phyloP scores from a whole-genome alignment of 495 filamentous ascomycete species.

The Podospora pseudoanserina region DNA sequence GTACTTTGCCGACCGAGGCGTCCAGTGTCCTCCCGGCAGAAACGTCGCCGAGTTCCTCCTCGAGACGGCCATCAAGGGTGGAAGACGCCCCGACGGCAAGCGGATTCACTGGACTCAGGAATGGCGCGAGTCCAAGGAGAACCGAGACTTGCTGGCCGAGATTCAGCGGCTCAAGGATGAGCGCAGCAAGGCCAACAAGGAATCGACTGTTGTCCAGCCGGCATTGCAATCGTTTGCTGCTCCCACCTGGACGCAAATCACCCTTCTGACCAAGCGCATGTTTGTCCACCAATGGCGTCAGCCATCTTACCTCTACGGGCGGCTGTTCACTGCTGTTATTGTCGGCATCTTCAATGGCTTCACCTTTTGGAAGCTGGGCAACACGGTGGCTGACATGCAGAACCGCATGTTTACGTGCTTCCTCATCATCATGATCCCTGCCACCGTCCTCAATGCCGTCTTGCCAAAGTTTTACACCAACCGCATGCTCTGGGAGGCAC shows the following conservation, averaged over 20 bases:
- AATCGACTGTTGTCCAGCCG: background rate
- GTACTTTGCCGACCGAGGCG: constrained; percentile 60
- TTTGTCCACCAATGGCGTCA: constrained; percentile 79
- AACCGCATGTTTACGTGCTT: constrained; percentile 77
- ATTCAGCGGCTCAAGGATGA: constrained; percentile 60
- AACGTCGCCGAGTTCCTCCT: constrained; percentile 87
- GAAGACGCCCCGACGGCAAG: constrained; percentile 61
- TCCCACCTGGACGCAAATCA: constrained; percentile 40
- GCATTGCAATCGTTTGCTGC: constrained; percentile 35
- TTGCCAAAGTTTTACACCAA: constrained; percentile 81
- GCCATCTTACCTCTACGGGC: constrained; percentile 70
- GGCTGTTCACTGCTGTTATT: constrained; percentile 50
- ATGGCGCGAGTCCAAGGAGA: constrained; percentile 72
- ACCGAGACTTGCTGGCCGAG: constrained; percentile 59
- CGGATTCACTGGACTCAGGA: constrained; percentile 75
- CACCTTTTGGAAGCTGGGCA: constrained; percentile 74
- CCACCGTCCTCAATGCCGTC: constrained; percentile 67
- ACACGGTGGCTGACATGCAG: constrained; percentile 67
- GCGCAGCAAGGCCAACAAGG: constrained; percentile 31
- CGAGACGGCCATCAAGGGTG: constrained; percentile 71
- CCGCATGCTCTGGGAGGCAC: constrained; percentile 68
- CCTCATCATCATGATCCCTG: constrained; percentile 69
- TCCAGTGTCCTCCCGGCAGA: constrained; percentile 59
- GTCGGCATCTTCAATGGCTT: constrained; percentile 77
- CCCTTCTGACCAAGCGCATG: constrained; percentile 54